Evolutionary conservation across 192 early-diverging fungal species (phyloP), one percentile per base, ranked within the genome.

Genomic region (Podila epicladia): DNA sequence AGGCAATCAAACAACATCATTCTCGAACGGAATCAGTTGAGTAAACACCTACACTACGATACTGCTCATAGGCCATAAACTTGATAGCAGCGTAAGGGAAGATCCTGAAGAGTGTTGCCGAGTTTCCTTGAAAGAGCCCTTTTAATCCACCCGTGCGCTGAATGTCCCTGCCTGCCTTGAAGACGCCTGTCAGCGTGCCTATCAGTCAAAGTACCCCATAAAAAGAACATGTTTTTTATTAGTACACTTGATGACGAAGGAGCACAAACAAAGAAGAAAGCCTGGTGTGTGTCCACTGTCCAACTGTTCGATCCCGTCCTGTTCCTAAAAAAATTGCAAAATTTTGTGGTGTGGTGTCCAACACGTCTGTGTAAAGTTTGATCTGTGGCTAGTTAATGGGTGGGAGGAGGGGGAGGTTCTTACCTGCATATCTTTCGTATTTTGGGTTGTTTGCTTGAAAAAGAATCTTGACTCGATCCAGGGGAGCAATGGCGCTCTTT

Each of bases 41-140:
- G 19, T 4, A 57, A 17, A 31, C 35, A 37, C 84, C 69, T 85
- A 85, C 84, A 38, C 84, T 66, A 68, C 87, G 85, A 64, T 90
- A 92, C 83, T 99, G 96, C 86, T 99, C 97, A 78, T 94, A 96
- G 12, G 91, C 90, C 89, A 97, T 95, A 80, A 97, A 99, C 83
- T 97, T 97, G 80, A 99, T 93, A 15, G 95, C 94, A 0, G 95
- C 94, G 69, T 97, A 97, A 6, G 97, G 97, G 75, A 97, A 97
- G 67, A 99, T 97, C 28, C 97, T 83, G 2, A 96, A 83, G 5
- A 99, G 80, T 37, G 96, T 96, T 58, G 94, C 96, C 22, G 93
- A 95, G 78, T 99, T 95, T 49, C 97, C 97, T 85, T 96, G 95
- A 68, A 96, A 97, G 26, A 99, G 87, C 9, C 96, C 96, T 19